Evolutionary conservation across 805 yeast species (phyloP).

Genomic region (Hanseniaspora lindneri): DNA sequence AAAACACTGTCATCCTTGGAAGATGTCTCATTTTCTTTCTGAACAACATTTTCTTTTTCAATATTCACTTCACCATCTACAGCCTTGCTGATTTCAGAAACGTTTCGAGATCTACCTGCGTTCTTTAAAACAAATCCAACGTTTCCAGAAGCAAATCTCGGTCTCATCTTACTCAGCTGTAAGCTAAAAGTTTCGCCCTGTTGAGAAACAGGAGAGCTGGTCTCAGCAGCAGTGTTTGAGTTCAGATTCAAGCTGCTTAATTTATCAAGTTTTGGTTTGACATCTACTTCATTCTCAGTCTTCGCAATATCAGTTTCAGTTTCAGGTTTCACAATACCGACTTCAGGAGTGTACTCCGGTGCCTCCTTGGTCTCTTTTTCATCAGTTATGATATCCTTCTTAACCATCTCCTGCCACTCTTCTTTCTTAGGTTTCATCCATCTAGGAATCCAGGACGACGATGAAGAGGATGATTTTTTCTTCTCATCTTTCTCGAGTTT

Average conservation of each 20-base stretch:
- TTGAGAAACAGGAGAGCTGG: slow-evolving; percentile 4
- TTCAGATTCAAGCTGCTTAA: neutral
- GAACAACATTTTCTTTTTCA: neutral
- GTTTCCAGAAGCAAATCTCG: slow-evolving; percentile 15
- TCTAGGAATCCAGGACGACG: slow-evolving; percentile 33
- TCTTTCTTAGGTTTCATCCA: slow-evolving; percentile 43
- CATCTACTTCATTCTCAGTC: neutral
- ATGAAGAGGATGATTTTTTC: slow-evolving; percentile 30
- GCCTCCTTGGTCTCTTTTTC: neutral
- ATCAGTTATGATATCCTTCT: slow-evolving; percentile 28
- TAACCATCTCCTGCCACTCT: slow-evolving; percentile 56
- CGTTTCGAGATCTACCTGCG: slow-evolving; percentile 8
- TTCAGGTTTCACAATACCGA: neutral
- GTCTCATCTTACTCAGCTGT: slow-evolving; percentile 5
- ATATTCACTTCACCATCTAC: neutral
- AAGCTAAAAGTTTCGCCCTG: slow-evolving; percentile 15
- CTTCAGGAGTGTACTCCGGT: neutral
- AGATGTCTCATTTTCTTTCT: too few relatives aligned
- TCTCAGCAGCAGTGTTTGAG: neutral
- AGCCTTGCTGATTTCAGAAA: neutral
- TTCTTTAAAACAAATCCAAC: slow-evolving; percentile 13
- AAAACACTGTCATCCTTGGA: too few relatives aligned
- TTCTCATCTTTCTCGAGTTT: slow-evolving; percentile 81
- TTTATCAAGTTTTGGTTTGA: neutral
- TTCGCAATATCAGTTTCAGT: neutral